Conservation (phyloP, 1,284 basidiomycete species). For the Puccinia horiana region DNA sequence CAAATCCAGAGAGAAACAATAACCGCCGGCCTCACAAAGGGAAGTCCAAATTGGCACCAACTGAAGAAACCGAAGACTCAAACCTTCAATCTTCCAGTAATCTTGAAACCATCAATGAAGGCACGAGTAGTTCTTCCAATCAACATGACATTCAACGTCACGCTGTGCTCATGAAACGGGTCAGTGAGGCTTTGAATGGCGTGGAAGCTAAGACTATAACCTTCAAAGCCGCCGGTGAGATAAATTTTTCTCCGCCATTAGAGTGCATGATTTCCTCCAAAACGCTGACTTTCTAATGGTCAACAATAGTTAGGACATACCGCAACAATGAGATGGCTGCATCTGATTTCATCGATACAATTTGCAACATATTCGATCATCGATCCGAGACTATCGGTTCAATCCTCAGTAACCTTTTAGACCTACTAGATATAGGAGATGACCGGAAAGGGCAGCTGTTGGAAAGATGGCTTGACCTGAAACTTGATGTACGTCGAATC, state of each 20-base stretch:
- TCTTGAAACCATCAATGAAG: background rate
- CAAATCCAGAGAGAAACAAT: constrained; percentile 4
- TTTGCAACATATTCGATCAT: constrained; percentile 79
- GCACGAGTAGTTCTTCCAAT: constrained; percentile 19
- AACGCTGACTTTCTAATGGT: background rate
- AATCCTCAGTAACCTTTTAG: constrained; percentile 75
- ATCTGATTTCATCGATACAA: constrained; percentile 79
- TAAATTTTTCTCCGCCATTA: background rate
- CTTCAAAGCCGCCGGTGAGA: constrained; percentile 68
- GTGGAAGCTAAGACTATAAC: constrained; percentile 73
- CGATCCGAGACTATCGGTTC: constrained; percentile 75
- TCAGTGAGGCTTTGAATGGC: constrained; percentile 70
- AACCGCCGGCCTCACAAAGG: constrained; percentile 33
- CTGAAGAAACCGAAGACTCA: constrained; percentile 12
- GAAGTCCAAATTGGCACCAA: constrained; percentile 32
- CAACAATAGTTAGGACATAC: constrained; percentile 68
- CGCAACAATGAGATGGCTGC: constrained; percentile 75
- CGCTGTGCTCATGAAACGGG: constrained; percentile 68
- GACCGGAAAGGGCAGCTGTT: constrained; percentile 79
- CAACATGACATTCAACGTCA: constrained; percentile 65
- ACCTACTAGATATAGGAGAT: constrained; percentile 66
- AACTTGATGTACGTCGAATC: constrained; percentile 69
- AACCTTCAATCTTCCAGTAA: constrained; percentile 18
- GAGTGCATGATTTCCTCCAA: background rate
- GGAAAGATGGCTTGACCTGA: constrained; percentile 77